Evolutionary conservation across 768 basidiomycete species (phyloP).

Genomic region (Hericium coralloides): DNA sequence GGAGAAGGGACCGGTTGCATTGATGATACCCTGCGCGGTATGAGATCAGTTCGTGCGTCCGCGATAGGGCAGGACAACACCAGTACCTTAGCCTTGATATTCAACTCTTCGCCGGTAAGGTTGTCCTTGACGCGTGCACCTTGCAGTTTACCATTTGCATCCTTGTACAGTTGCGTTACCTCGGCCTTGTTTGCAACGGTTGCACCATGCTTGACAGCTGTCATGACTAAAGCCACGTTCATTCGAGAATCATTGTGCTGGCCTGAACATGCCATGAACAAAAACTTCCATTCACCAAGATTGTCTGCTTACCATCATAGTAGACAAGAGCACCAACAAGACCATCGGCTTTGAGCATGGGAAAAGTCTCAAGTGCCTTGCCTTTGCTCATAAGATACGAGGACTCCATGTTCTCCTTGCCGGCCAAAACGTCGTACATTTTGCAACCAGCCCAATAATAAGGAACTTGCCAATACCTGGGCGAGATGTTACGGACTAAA

Average conservation of each 20-base stretch:
- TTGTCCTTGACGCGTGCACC: constrained; percentile 76
- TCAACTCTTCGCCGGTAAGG: constrained; percentile 75
- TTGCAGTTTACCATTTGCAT: constrained; percentile 47
- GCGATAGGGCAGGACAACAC: not conserved
- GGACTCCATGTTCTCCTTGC: constrained; percentile 92
- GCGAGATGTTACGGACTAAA: not conserved
- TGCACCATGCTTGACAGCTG: constrained; percentile 88
- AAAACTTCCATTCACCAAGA: constrained; percentile 24
- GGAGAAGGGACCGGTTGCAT: constrained; percentile 93
- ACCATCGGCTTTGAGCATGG: constrained; percentile 90
- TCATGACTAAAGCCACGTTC: constrained; percentile 94
- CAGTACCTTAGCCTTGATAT: constrained; percentile 68
- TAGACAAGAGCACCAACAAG: constrained; percentile 94
- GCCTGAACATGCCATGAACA: constrained; percentile 33
- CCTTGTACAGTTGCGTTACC: constrained; percentile 72
- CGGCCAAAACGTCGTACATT: constrained; percentile 91
- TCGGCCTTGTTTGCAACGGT: constrained; percentile 85
- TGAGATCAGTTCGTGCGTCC: not conserved
- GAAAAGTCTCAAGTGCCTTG: constrained; percentile 90
- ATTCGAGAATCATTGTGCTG: constrained; percentile 98
- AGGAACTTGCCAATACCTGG: constrained; percentile 90
- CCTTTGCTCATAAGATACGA: constrained; percentile 94
- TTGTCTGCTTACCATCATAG: constrained; percentile 68
- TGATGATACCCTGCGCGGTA: constrained; percentile 70
- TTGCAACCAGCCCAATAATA: constrained; percentile 96